Evolutionary conservation across 805 yeast genomes (phyloP), one percentile per base, ranked within the genome.

Genomic region (Brettanomyces nanus): DNA sequence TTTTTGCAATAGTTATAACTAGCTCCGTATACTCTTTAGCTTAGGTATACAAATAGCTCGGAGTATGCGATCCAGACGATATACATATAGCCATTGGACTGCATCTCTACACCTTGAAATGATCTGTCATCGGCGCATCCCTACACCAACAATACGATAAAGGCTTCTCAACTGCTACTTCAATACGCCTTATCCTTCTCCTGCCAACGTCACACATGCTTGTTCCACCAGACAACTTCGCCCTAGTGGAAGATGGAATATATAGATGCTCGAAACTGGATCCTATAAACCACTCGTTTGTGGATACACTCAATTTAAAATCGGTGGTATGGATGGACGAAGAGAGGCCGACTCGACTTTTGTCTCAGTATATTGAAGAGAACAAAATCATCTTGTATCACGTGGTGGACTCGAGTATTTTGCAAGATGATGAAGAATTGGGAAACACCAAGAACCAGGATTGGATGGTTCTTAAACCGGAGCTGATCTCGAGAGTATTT

Each of bases 141-240:
- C n/a, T n/a, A n/a, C n/a, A n/a, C n/a, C n/a, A n/a, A n/a, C n/a
- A n/a, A n/a, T n/a, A n/a, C n/a, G n/a, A n/a, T n/a, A n/a, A n/a
- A n/a, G n/a, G n/a, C n/a, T n/a, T n/a, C n/a, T n/a, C n/a, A n/a
- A n/a, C n/a, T n/a, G n/a, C n/a, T n/a, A n/a, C n/a, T n/a, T n/a
- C n/a, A n/a, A n/a, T n/a, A n/a, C n/a, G n/a, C n/a, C n/a, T n/a
- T n/a, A n/a, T n/a, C n/a, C n/a, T n/a, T n/a, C n/a, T n/a, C n/a
- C n/a, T n/a, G n/a, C n/a, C n/a, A n/a, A n/a, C 13, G 19, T 11
- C 14, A 18, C 28, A 30, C 21, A 86, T 87, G 96, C 66, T 87
- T 23, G 85, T 89, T 1, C 95, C 95, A 1, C 97, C 98, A 1
- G 90, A 86, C 35, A 85, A 84, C 54, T 92, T 84, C 63, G 95